A percentile compares a stretch with the other conserved stretches of the same genome.
These are phyloP conservation scores for Eucalyptus paniculata DNA, from an alignment of 345 rosid genomes.

Conservation along the genomic window DNA sequence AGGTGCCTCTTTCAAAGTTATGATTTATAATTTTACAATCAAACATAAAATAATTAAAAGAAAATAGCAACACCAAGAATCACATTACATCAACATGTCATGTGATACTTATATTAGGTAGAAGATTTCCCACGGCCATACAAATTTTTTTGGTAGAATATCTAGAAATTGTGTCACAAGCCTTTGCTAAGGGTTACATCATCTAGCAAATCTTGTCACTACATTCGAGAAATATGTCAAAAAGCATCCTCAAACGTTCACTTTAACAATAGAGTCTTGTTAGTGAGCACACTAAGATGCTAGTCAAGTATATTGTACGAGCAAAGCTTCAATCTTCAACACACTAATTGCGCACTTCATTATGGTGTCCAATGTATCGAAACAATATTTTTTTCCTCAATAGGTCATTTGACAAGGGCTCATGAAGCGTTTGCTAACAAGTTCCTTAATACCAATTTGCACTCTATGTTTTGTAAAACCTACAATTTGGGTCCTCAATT, in stretches of 20 bases:
- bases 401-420: neutral
- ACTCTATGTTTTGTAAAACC: accelerated
- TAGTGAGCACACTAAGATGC: neutral
- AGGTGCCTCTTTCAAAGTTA: too few species aligned
- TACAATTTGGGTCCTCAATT: neutral
- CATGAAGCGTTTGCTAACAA: accelerated
- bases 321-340: neutral
- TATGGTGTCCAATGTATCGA: neutral
- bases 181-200: accelerated
- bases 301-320: accelerated
- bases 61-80: too few species aligned
- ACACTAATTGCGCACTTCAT: neutral
- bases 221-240: neutral
- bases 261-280: neutral
- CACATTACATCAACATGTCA: neutral
- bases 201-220: neutral
- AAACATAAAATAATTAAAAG: too few species aligned
- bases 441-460: neutral
- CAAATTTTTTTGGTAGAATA: neutral
- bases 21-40: neutral
- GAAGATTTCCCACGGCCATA: accelerated
- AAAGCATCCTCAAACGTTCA: accelerated
- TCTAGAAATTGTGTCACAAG: neutral
- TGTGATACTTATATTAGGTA: neutral
- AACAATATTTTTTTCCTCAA: neutral